Conservation (phyloP, 169 alveolate species). For the Ichthyophthirius multifiliis region DNA sequence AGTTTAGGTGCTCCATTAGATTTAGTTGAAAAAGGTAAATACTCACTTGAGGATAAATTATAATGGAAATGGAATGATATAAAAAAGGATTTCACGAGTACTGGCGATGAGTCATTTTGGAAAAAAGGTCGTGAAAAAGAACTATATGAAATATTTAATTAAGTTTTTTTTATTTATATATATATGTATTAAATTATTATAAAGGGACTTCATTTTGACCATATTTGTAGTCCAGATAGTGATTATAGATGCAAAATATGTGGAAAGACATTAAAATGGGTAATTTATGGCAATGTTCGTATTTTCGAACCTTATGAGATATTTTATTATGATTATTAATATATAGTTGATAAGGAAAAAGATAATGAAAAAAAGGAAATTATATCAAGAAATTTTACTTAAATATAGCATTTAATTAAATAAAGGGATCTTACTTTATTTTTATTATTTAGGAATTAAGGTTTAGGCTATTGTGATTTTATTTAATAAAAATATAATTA, state of each 20-base stretch:
- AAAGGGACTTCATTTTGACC: too few species aligned
- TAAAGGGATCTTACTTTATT: neutral
- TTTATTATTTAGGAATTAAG: neutral
- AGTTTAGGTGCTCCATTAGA: neutral
- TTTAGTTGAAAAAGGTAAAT: slow-evolving; percentile 8
- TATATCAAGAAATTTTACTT: neutral
- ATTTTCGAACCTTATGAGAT: neutral
- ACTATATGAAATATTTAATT: neutral
- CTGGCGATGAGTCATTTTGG: neutral
- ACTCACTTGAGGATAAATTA: neutral
- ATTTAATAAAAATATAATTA: neutral
- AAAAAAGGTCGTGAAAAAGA: neutral
- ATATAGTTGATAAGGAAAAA: neutral
- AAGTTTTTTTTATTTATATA: too few species aligned
- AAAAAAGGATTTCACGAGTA: neutral
- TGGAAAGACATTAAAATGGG: neutral
- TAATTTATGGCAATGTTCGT: neutral
- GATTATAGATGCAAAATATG: neutral
- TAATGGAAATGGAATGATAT: neutral
- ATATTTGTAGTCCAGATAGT: neutral
- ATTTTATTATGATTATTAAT: neutral
- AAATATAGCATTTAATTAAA: neutral
- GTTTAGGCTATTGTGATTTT: neutral
- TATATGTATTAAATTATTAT: too few species aligned
- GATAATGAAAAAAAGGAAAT: neutral